Conservation (phyloP, 371 early-diverging fungal genomes). For the Batrachochytrium dendrobatidis region DNA sequence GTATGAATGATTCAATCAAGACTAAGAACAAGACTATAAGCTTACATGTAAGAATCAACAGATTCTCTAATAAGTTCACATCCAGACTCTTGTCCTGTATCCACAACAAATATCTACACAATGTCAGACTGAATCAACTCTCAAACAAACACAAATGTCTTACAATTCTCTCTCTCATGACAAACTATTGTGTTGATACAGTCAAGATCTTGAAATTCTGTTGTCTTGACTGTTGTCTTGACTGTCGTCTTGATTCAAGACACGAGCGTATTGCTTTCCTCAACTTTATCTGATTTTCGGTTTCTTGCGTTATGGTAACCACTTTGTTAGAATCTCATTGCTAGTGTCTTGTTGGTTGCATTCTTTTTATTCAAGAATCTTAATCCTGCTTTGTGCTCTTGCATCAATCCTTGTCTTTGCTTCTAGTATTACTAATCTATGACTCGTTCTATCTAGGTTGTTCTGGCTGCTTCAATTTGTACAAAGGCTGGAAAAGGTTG, state of each 20-base stretch:
- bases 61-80: neutral
- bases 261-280: neutral
- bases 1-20: neutral
- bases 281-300: neutral
- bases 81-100: slow-evolving; percentile 7
- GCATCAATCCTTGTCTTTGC: neutral
- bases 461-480: slow-evolving; percentile 83
- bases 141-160: too few species aligned
- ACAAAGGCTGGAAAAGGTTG: slow-evolving; percentile 92
- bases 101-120: slow-evolving; percentile 12
- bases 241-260: neutral
- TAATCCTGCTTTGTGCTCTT: too few species aligned
- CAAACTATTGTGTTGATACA: too few species aligned
- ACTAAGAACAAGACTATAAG: neutral
- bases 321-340: too few species aligned
- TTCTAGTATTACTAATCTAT: slow-evolving; percentile 5
- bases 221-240: neutral
- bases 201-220: neutral
- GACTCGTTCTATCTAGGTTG: slow-evolving; percentile 28
- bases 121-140: too few species aligned
- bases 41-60: neutral
- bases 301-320: too few species aligned
- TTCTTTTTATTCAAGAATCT: too few species aligned
- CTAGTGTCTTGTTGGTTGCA: too few species aligned
- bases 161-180: too few species aligned